Base-by-base conservation (phyloP, 805 yeast genomes). In the Myxozyma monticola region DNA sequence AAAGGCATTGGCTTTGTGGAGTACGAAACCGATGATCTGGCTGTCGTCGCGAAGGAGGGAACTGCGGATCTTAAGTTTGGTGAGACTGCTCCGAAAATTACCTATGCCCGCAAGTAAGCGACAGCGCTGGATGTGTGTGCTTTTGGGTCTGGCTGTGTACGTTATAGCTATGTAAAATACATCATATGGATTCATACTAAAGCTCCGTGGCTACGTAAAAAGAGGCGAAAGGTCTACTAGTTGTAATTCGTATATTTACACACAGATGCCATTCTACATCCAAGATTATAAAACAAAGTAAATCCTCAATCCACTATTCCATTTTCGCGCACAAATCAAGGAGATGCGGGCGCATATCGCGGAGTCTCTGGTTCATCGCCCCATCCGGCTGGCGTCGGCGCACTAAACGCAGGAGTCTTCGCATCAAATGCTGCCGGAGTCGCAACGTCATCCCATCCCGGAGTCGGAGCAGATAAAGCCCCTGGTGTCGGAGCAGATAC, bases 1-100 rank as follows among this genome's bases (percentile, higher is more conserved):
- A 78, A 78, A 33, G 65, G 65, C 7, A 77, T 91, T 39, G 95
- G 93, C 9, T 85, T 91, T 66, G 76, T 91, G 2, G 97, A 91
- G 60, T 91, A 83, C 64, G 80, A 76, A 21, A 69, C 71, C 4
- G 84, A 80, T 20, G 62, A 66, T 1, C 67, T 71, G 34, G 84
- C 96, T 0, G 71, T 73, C 1, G 62, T 57, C 2, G 78, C 70
- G 2, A 70, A 68, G 52, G 62, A 65, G 31, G 62, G 58, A 1
- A 59, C 62, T 1, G 54, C 48, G 24, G 67, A 62, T 15, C 47
- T 66, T 35, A 52, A 35, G 28, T 41, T 68, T 18, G 65, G 56
- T 14, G 61, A 49, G 17, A 43, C 45, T 25, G 42, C 44, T 22
- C 56, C 66, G 14, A 49, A 42, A 40, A 60, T 69, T 7, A 64